Evolutionary conservation across 2,329 filamentous ascomycete genomes (phyloP).

Genomic region (Colletotrichum falcatum): DNA sequence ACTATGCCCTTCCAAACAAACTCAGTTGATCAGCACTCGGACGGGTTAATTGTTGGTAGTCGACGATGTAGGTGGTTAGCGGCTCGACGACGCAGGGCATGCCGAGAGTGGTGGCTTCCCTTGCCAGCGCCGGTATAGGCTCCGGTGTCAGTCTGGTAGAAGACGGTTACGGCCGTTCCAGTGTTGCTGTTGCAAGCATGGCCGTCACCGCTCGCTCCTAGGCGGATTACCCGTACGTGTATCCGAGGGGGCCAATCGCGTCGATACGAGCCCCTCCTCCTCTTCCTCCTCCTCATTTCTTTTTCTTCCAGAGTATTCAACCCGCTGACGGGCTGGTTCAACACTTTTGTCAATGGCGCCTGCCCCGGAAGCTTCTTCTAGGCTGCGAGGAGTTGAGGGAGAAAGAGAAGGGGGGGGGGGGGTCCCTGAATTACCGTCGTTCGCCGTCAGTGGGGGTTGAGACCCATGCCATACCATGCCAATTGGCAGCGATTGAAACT

Average conservation of each 20-base stretch:
- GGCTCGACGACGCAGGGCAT: neutral
- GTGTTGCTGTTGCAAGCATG: neutral
- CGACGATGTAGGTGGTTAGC: too few species aligned
- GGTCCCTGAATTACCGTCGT: neutral
- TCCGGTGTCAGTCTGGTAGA: neutral
- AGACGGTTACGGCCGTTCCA: neutral
- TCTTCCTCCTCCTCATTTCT: neutral
- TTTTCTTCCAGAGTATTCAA: neutral
- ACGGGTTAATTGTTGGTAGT: neutral
- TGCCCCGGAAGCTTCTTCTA: neutral
- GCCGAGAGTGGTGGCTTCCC: neutral
- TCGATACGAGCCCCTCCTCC: neutral
- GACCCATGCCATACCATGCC: neutral
- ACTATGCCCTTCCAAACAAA: slow-evolving; percentile 3
- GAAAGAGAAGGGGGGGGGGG: neutral
- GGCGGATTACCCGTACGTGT: neutral
- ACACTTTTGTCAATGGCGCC: neutral
- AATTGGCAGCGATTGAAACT: neutral
- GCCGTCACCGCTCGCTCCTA: neutral
- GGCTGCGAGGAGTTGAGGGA: neutral
- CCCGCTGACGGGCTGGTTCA: neutral
- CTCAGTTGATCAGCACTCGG: neutral
- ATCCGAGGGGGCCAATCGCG: neutral
- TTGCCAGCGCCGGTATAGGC: slow-evolving; percentile 6
- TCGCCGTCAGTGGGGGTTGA: neutral